phyloP scores from a whole-genome alignment of 78 protist genomes.

The Bodo saltans region DNA sequence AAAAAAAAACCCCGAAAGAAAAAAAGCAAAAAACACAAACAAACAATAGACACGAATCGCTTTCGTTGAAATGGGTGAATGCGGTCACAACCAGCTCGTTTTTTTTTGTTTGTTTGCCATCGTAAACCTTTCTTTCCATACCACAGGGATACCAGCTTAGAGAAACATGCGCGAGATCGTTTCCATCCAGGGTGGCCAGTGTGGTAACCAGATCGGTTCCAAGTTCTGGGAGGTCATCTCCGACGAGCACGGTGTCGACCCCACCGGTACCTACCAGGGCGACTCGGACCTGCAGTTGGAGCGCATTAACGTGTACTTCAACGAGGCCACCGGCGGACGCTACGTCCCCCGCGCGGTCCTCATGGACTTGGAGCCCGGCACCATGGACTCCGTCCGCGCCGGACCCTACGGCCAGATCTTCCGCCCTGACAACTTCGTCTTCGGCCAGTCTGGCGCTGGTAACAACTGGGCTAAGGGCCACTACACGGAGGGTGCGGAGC shows the following conservation, averaged over 20 bases:
- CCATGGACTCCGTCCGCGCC: conserved; percentile 89
- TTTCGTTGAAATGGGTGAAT: too few species aligned
- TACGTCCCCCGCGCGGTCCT: conserved; percentile 96
- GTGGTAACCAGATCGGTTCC: conserved; percentile 95
- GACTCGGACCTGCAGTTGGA: conserved; percentile 86
- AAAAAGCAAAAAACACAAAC: too few species aligned
- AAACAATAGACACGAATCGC: too few species aligned
- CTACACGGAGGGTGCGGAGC: conserved; percentile 88
- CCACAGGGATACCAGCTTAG: too few species aligned
- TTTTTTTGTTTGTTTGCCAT: too few species aligned
- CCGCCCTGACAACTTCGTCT: conserved; percentile 90
- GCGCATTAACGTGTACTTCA: conserved; percentile 94
- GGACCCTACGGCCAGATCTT: conserved; percentile 87
- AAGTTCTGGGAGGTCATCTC: conserved; percentile 88
- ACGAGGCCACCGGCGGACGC: conserved; percentile 89
- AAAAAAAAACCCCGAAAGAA: too few species aligned
- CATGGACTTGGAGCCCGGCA: conserved; percentile 97
- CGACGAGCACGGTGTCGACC: conserved; percentile 94
- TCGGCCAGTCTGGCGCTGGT: conserved; percentile 87
- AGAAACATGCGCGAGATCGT: conserved; percentile 92
- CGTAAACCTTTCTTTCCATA: too few species aligned
- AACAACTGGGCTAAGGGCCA: conserved; percentile 99
- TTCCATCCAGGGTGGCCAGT: conserved; percentile 94
- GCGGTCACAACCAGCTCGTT: too few species aligned
- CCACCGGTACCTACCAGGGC: conserved; percentile 85